Percentiles rank a stretch among this genome's conserved stretches.
Evolutionary conservation across 2,329 filamentous ascomycete genomes (phyloP).

Genomic region (Phialophora chinensis): DNA sequence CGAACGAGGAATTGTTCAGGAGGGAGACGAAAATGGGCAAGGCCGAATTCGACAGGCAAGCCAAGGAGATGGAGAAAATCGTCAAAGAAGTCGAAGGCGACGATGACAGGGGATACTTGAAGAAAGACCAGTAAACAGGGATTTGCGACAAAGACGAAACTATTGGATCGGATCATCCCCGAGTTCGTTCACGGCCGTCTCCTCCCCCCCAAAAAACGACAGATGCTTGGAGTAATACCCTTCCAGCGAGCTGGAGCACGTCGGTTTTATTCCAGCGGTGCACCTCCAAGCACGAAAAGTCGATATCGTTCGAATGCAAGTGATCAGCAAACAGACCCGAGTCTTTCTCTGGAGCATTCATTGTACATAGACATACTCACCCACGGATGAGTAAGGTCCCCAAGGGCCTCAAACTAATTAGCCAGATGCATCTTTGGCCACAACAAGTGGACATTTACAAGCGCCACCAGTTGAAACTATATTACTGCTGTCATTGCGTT

Average conservation of each 20-base stretch:
- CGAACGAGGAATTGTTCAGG: conserved; percentile 82
- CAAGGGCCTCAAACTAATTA: neutral
- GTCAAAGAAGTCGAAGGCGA: conserved; percentile 73
- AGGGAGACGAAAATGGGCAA: conserved; percentile 85
- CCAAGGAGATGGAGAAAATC: conserved; percentile 75
- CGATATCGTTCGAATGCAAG: neutral
- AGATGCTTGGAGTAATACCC: neutral
- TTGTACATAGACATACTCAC: neutral
- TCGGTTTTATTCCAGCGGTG: neutral
- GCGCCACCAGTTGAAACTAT: neutral
- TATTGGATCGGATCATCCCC: neutral
- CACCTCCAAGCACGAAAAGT: neutral
- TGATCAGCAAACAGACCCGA: neutral
- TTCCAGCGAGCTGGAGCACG: neutral
- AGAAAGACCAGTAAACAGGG: conserved; percentile 29
- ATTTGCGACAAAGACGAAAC: neutral
- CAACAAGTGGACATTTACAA: neutral
- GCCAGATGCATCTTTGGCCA: neutral
- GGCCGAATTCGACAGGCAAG: conserved; percentile 78
- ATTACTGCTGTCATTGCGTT: neutral
- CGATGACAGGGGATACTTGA: conserved; percentile 53
- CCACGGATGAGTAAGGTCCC: neutral
- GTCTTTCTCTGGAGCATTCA: neutral
- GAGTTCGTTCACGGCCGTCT: neutral
- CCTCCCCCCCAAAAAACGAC: neutral